Evolutionary conservation across 148 eudicot species (phyloP), one percentile per base, ranked within the genome.

Genomic region (Drosera capensis): DNA sequence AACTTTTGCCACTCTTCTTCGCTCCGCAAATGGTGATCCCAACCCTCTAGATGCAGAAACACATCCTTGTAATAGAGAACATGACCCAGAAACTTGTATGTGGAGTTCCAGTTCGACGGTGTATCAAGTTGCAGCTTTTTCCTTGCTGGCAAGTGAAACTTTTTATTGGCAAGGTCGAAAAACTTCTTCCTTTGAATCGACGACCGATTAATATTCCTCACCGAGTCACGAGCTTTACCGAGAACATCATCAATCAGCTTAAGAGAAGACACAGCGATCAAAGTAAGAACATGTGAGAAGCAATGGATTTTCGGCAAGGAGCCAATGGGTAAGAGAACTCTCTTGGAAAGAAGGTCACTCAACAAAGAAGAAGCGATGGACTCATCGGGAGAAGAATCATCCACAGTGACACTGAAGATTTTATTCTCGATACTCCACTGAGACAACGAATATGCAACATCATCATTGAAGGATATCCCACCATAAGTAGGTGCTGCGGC

Each of bases 401-500:
- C 94, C 47, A 71, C 60, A 16, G 96, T 83, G 65, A 87, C 52
- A 19, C 90, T 70, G 57, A 87, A 79, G 66, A 72, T 51, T 44
- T 83, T 87, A 52, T 77, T 58, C 22, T 83, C 96, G 16, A 87
- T 75, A 56, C 68, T 77, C 77, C 93, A 87, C 35, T 83, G 67
- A 40, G 75, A 57, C 46, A 65, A 53, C 17, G 61, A 53, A 24
- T 56, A 60, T 29, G 67, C 64, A 46, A 70, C 49, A 31, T 65
- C 75, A 57, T 65, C 67, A 26, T 63, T 67, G 28, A 70, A 57
- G 41, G 48, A 53, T 43, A 62, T 48, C 21, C 75, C 70, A 49
- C 65, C 75, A 53, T 60, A 61, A 7, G 70, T 66, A 20, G 75
- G 75, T 25, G 63, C 70, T 18, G 65, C 57, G 38, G 71, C 47